Conservation (phyloP, 2,329 filamentous ascomycete species). For the Trichoderma afroharzianum region DNA sequence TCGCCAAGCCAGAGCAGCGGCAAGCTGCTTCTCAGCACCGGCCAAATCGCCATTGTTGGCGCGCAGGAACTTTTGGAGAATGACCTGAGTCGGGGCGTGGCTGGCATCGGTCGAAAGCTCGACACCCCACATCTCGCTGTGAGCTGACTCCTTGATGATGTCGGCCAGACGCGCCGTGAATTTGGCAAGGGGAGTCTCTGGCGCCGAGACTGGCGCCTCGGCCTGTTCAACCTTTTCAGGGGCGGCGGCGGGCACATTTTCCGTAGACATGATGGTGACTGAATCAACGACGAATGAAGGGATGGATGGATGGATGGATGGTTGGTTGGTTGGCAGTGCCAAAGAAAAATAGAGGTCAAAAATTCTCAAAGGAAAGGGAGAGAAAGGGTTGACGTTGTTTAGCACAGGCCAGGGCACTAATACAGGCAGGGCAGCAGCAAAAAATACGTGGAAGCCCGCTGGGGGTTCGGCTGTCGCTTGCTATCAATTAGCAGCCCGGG, state of each 20-base stretch:
- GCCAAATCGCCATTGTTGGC: conserved; percentile 76
- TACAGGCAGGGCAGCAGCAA: neutral
- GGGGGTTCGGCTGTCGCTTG: neutral
- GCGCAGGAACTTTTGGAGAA: conserved; percentile 90
- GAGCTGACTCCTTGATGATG: conserved; percentile 53
- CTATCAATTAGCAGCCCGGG: neutral
- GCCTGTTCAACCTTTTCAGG: conserved; percentile 19
- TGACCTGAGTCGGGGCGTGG: conserved; percentile 73
- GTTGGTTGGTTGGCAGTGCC: neutral
- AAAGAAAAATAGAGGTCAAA: neutral
- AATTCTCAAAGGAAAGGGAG: too few species aligned
- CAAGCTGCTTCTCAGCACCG: conserved; percentile 74
- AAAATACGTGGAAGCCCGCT: neutral
- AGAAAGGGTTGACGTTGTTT: neutral
- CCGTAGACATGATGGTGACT: conserved; percentile 28
- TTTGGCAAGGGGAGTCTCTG: conserved; percentile 44
- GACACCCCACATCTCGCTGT: conserved; percentile 87
- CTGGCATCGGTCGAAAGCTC: conserved; percentile 49
- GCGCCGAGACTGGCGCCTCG: conserved; percentile 8
- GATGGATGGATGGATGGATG: neutral
- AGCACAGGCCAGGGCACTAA: neutral
- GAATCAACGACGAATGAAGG: neutral
- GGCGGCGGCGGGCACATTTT: conserved; percentile 24
- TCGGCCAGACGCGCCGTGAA: conserved; percentile 57
- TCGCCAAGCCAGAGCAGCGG: conserved; percentile 77